Evolutionary conservation across 129 eudicot genomes (phyloP).

Genomic region (Pittosporum tobira): DNA sequence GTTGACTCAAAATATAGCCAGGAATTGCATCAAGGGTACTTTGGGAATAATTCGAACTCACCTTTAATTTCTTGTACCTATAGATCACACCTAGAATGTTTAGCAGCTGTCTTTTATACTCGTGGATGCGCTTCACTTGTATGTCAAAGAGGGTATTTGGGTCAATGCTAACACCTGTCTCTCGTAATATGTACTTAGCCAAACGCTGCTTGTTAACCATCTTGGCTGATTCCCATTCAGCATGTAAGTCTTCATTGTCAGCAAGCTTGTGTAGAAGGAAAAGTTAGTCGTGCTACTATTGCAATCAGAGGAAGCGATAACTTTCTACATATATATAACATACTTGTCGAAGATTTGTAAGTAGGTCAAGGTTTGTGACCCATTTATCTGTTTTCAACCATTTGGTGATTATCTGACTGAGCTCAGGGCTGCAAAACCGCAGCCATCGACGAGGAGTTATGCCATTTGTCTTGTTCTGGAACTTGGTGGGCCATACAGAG

Average conservation of each 20-base stretch:
- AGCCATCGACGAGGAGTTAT: conserved; percentile 99
- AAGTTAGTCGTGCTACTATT: conserved; percentile 11
- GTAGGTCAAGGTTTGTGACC: conserved; percentile 95
- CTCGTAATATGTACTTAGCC: conserved; percentile 60
- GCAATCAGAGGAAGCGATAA: background rate
- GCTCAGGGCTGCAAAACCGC: conserved; percentile 93
- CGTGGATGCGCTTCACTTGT: conserved; percentile 97
- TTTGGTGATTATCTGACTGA: conserved; percentile 81
- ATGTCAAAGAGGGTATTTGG: conserved; percentile 91
- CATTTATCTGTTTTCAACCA: conserved; percentile 97
- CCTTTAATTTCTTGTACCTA: conserved; percentile 98
- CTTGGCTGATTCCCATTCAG: conserved; percentile 93
- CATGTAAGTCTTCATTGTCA: conserved; percentile 71
- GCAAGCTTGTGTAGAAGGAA: conserved; percentile 52
- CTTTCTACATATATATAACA: conserved; percentile 6
- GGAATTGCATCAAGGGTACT: background rate
- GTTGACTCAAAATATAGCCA: background rate
- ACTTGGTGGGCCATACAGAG: conserved; percentile 93
- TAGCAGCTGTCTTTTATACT: conserved; percentile 90
- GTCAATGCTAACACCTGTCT: conserved; percentile 85
- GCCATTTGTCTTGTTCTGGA: conserved; percentile 97
- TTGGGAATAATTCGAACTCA: conserved; percentile 9
- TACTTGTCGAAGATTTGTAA: conserved; percentile 74
- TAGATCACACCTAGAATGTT: conserved; percentile 91
- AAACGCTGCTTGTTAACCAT: conserved; percentile 87